A percentile compares a stretch with the other conserved stretches of the same genome.
Conservation (phyloP, 225 moss, liverwort and hornwort species). For the Thuidium tamariscinum region DNA sequence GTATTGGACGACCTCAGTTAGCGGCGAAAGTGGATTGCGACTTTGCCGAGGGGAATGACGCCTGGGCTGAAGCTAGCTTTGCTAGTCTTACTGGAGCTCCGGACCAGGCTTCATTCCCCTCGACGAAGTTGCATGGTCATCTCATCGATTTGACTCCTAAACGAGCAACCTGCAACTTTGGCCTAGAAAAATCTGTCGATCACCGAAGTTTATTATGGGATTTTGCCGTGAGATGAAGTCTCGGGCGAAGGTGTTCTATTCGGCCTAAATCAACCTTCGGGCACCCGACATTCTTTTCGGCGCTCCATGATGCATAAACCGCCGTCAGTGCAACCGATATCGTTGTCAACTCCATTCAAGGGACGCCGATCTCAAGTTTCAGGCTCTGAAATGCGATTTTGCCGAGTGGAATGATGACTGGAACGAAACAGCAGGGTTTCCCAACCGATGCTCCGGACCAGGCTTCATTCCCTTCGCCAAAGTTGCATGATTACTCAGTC, state of each 20-base stretch:
- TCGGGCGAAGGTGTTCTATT: not conserved
- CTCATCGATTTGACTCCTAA: rapidly evolving
- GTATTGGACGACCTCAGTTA: not conserved
- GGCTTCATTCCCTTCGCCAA: conserved; percentile 26
- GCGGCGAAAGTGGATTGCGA: not conserved
- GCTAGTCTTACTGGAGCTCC: not conserved
- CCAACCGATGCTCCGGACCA: not conserved
- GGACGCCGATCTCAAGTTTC: too few relatives aligned
- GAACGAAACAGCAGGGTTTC: not conserved
- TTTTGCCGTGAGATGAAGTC: not conserved
- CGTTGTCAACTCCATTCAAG: too few relatives aligned
- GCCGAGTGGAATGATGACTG: conserved; percentile 20
- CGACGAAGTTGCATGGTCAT: not conserved
- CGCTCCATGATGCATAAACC: not conserved
- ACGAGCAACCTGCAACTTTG: too few relatives aligned
- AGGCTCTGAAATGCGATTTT: not conserved
- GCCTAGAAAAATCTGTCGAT: not conserved
- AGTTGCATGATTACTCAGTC: not conserved
- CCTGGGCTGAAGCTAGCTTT: not conserved
- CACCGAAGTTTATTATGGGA: not conserved
- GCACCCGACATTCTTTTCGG: not conserved
- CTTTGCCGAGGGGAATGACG: conserved; percentile 14
- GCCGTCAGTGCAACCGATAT: too few relatives aligned
- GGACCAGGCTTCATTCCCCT: conserved; percentile 38
- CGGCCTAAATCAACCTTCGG: not conserved